Percentiles rank a stretch among this genome's conserved stretches.
phyloP scores from a whole-genome alignment of 371 early-diverging fungal genomes.

The Gilbertella persicaria region DNA sequence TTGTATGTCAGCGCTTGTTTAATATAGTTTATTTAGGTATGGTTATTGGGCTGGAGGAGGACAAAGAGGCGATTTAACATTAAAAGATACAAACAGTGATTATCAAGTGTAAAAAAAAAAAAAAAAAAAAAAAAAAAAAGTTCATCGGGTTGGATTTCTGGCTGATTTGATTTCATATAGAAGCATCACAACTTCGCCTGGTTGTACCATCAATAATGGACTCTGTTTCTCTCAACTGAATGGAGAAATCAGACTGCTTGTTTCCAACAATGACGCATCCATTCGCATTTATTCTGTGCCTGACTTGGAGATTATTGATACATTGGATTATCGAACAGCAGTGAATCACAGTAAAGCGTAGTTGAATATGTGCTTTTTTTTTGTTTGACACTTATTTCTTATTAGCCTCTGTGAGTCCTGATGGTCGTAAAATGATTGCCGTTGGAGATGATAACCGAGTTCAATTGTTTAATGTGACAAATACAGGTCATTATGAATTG shows the following conservation, averaged over 20 bases:
- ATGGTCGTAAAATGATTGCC: conserved; percentile 79
- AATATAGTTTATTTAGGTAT: conserved; percentile 50
- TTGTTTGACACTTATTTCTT: conserved; percentile 4
- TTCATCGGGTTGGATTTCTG: no score
- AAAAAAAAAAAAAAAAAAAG: background rate
- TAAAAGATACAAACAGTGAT: conserved; percentile 71
- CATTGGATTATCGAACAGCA: conserved; percentile 77
- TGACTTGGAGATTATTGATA: conserved; percentile 65
- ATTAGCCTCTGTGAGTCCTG: conserved; percentile 78
- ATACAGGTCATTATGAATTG: conserved; percentile 60
- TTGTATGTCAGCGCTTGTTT: no score
- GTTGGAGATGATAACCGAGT: conserved; percentile 89
- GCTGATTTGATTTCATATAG: conserved; percentile 40
- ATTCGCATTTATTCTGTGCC: conserved; percentile 86
- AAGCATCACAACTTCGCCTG: conserved; percentile 74
- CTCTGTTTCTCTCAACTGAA: conserved; percentile 73
- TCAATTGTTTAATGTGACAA: conserved; percentile 72
- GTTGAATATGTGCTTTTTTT: background rate
- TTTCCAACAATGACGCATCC: conserved; percentile 94
- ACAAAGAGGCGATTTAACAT: conserved; percentile 82
- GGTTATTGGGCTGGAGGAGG: conserved; percentile 92
- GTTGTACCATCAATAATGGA: conserved; percentile 91
- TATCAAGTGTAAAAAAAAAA: conserved; percentile 52
- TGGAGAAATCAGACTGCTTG: conserved; percentile 69
- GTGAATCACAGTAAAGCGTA: conserved; percentile 72